These are phyloP conservation scores for Aspergillus melleus DNA, from an alignment of 2,329 filamentous ascomycete genomes.

Conservation along the genomic window DNA sequence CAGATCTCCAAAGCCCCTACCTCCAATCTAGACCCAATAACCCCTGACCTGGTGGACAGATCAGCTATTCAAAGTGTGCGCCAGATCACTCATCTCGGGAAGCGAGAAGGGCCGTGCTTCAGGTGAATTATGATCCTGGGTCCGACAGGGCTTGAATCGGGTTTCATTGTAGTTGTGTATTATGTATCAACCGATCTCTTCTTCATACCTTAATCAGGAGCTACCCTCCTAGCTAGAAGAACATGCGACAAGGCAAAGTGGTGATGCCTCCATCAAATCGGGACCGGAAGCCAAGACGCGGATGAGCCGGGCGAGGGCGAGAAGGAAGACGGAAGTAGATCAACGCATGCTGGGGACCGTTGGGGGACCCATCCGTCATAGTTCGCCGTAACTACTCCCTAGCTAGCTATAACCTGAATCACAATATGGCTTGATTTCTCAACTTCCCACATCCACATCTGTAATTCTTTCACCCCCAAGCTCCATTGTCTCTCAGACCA, in stretches of 20 bases:
- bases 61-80: not conserved
- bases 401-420: too few species aligned
- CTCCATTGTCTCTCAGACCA: not conserved
- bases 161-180: not conserved
- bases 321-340: not conserved
- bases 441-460: too few species aligned
- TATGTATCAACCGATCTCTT: not conserved
- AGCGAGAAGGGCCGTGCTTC: not conserved
- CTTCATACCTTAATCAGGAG: too few species aligned
- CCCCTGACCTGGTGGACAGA: not conserved
- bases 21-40: not conserved
- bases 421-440: too few species aligned
- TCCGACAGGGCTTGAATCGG: conserved; percentile 7
- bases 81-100: not conserved
- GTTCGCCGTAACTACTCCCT: too few species aligned
- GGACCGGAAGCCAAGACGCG: not conserved
- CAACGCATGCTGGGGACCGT: not conserved
- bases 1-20: not conserved
- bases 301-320: not conserved
- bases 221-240: too few species aligned
- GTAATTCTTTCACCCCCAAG: not conserved
- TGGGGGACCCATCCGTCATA: not conserved
- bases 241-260: not conserved
- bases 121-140: not conserved
- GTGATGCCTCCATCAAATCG: not conserved